Percentiles rank a stretch among this genome's conserved stretches.
phyloP scores from a whole-genome alignment of 2,329 filamentous ascomycete species.

The Apiospora hydei region DNA sequence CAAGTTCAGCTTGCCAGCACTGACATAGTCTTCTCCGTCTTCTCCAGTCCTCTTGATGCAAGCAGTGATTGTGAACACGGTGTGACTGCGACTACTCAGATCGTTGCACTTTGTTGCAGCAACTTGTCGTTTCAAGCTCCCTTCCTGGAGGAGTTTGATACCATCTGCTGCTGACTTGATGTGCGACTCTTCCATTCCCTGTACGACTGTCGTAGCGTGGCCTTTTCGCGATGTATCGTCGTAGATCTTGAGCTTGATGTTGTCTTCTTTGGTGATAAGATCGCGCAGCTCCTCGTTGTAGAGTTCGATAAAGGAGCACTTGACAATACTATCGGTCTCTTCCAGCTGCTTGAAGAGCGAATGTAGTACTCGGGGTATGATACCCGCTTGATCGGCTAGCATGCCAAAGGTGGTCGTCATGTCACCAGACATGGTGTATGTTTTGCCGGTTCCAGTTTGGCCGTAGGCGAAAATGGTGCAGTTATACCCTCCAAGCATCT shows the following conservation, averaged over 20 bases:
- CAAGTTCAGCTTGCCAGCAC: slow-evolving; percentile 91
- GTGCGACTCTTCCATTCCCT: slow-evolving; percentile 97
- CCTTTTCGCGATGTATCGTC: slow-evolving; percentile 89
- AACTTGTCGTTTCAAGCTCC: slow-evolving; percentile 95
- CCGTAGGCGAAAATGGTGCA: slow-evolving; percentile 99
- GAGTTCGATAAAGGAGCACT: slow-evolving; percentile 97
- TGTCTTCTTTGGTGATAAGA: slow-evolving; percentile 82
- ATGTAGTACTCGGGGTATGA: slow-evolving; percentile 90
- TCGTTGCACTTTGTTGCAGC: slow-evolving; percentile 99
- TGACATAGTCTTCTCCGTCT: slow-evolving; percentile 87
- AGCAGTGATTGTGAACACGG: slow-evolving; percentile 94
- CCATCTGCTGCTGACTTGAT: slow-evolving; percentile 86
- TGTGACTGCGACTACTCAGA: slow-evolving; percentile 94
- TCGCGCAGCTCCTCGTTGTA: slow-evolving; percentile 98
- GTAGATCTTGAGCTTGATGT: slow-evolving; percentile 89
- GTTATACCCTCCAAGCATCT: slow-evolving; percentile 95
- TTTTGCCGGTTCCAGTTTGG: slow-evolving; percentile 97
- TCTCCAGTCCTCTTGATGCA: slow-evolving; percentile 84
- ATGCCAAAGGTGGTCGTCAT: slow-evolving; percentile 88
- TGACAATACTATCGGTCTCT: slow-evolving; percentile 85
- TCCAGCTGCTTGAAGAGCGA: slow-evolving; percentile 86
- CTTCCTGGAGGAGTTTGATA: slow-evolving; percentile 86
- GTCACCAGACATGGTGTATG: slow-evolving; percentile 99
- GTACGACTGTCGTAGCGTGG: slow-evolving; percentile 85
- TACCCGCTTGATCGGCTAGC: slow-evolving; percentile 89